These are phyloP conservation scores for Penicillium verhagenii DNA, from an alignment of 495 filamentous ascomycete genomes.

Conservation along the genomic window DNA sequence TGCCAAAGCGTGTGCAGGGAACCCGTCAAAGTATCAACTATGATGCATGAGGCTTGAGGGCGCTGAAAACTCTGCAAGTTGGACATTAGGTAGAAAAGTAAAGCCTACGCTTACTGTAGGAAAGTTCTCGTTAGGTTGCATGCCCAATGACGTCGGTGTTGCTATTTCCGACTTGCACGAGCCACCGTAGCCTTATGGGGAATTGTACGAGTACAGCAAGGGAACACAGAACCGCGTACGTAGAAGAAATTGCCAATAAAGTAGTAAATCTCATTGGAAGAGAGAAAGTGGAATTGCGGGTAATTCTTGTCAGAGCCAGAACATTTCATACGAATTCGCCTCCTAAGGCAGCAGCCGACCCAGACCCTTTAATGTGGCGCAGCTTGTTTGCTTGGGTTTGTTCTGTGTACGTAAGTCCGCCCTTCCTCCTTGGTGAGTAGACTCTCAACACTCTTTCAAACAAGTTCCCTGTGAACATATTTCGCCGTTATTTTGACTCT, in stretches of 20 bases:
- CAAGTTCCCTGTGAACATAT: slow-evolving; percentile 7
- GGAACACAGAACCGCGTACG: neutral
- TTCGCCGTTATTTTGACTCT: slow-evolving; percentile 19
- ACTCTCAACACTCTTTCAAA: slow-evolving; percentile 19
- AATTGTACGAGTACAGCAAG: neutral
- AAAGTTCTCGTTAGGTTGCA: neutral
- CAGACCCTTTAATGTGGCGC: slow-evolving; percentile 24
- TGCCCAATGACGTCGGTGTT: slow-evolving; percentile 35
- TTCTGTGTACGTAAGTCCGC: slow-evolving; percentile 31
- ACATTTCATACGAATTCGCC: slow-evolving; percentile 1
- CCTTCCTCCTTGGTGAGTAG: slow-evolving; percentile 9
- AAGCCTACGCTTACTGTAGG: neutral
- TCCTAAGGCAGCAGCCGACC: slow-evolving; percentile 24
- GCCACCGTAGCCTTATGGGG: slow-evolving; percentile 16
- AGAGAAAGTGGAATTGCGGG: neutral
- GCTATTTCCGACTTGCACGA: slow-evolving; percentile 25
- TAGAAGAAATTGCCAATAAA: too few relatives aligned
- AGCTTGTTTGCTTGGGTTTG: slow-evolving; percentile 29
- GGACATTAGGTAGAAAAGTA: neutral
- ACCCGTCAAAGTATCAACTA: neutral
- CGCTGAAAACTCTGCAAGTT: neutral
- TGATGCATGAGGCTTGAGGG: neutral
- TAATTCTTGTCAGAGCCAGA: neutral
- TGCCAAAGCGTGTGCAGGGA: too few relatives aligned
- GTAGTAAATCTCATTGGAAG: neutral